Percentiles rank a stretch among this genome's conserved stretches.
Evolutionary conservation across 2,329 filamentous ascomycete species (phyloP).

Genomic region (Aspergillus luchuensis): DNA sequence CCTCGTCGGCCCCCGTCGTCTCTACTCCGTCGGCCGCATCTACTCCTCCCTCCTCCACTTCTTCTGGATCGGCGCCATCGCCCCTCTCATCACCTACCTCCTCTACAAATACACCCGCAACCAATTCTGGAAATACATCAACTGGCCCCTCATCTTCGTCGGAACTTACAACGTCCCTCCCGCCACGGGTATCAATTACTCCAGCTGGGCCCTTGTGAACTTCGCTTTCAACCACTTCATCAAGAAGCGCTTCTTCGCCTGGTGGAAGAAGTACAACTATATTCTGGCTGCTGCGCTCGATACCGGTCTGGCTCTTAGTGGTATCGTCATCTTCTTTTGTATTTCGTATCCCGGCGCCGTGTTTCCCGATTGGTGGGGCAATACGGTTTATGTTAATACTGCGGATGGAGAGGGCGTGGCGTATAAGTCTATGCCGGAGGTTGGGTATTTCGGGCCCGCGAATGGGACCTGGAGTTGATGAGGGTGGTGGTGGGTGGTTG

Average conservation of each 20-base stretch:
- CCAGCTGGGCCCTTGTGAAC: constrained; percentile 40
- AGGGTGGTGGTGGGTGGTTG: too few relatives aligned
- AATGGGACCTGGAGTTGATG: constrained; percentile 32
- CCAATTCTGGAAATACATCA: constrained; percentile 40
- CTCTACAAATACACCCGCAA: constrained; percentile 30
- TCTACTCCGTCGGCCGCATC: constrained; percentile 52
- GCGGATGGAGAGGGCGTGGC: constrained; percentile 33
- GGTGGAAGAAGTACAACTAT: constrained; percentile 50
- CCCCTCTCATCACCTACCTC: constrained; percentile 24
- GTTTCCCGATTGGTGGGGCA: constrained; percentile 39
- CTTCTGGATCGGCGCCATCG: constrained; percentile 52
- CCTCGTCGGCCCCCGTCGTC: constrained; percentile 53
- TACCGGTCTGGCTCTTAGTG: constrained; percentile 35
- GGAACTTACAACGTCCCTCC: constrained; percentile 32
- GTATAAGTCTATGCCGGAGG: constrained; percentile 29
- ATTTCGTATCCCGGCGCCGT: constrained; percentile 35
- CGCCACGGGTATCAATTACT: constrained; percentile 40
- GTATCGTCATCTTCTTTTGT: constrained; percentile 41
- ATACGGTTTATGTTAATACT: constrained; percentile 36
- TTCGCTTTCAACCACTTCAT: constrained; percentile 81
- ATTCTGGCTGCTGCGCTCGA: constrained; percentile 46
- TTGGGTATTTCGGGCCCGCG: constrained; percentile 35
- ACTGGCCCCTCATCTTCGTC: constrained; percentile 36
- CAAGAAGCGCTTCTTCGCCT: constrained; percentile 48
- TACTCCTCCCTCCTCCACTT: constrained; percentile 54